Base-by-base conservation (phyloP, 1,284 basidiomycete species). In the Rhodofomes roseus region DNA sequence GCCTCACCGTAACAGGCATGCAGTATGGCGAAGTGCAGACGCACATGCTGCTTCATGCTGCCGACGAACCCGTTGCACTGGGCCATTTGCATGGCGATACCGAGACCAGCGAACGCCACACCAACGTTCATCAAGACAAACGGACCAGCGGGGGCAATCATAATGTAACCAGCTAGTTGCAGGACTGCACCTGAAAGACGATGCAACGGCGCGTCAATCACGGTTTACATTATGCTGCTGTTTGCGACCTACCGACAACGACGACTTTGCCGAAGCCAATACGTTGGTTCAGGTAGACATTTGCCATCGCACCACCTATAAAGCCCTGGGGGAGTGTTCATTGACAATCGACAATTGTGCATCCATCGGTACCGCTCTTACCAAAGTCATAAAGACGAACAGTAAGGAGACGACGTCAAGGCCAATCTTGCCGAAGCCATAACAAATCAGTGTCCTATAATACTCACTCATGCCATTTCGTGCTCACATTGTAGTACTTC, bases 251-350 rank as follows among this genome's bases (percentile, higher is more conserved):
- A 48, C 46, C 46, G 2, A 29, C 2, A 7, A 48, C 46, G 25
- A 55, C 39, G 60, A 82, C 84, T 71, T 83, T 84, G 56, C 86
- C 87, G 63, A 89, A 85, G 0, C 84, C 84, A 20, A 85, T 64
- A 43, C 73, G 78, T 44, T 85, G 80, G 0, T 78, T 81, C n/a
- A 88, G 62, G 51, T 75, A 78, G 1, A 89, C 79, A 63, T 86
- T 86, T 2, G 76, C 63, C 25, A 83, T 64, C 2, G 82, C 81
- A 11, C 83, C 85, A 9, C 64, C 59, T n/a, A 86, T 70, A 63
- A 80, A 85, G 12, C 84, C 84, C 83, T 85, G 14, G 2, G 4
- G 4, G 23, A 25, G n/a, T 29, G 43, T 41, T 18, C 36, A 43
- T 1, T 44, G 48, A 18, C 23, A 7, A 12, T 36, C 12, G 12